These are phyloP conservation scores for Neurospora crassa DNA, from an alignment of 2,329 filamentous ascomycete genomes.

Conservation along the genomic window DNA sequence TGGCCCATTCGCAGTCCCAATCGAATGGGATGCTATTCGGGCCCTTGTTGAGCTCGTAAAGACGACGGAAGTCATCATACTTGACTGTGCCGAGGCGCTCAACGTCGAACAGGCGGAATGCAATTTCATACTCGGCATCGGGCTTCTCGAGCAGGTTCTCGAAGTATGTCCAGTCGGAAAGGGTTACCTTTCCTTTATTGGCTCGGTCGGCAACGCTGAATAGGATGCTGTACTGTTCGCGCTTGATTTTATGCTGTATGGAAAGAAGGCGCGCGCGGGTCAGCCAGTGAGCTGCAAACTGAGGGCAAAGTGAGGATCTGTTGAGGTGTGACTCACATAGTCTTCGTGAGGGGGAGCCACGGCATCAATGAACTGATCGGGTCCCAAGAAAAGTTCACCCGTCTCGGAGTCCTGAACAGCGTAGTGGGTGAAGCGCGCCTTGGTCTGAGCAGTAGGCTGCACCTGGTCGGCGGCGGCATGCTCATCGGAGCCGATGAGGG, in stretches of 20 bases:
- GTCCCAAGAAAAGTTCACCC: conserved; percentile 71
- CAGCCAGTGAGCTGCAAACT: conserved; percentile 1
- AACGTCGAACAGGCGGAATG: conserved; percentile 90
- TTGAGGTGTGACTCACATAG: conserved; percentile 62
- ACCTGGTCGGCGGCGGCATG: conserved; percentile 33
- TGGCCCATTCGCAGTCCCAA: conserved; percentile 95
- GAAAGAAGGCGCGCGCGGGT: not conserved
- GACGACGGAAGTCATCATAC: conserved; percentile 75
- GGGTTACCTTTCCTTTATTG: conserved; percentile 59
- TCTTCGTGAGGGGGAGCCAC: conserved; percentile 81
- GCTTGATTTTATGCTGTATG: conserved; percentile 87
- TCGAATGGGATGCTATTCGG: conserved; percentile 81
- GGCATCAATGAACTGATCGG: conserved; percentile 83
- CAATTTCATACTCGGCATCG: conserved; percentile 97
- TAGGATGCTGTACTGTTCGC: conserved; percentile 89
- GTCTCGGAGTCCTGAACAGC: conserved; percentile 65
- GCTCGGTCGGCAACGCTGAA: conserved; percentile 84
- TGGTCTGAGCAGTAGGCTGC: conserved; percentile 64
- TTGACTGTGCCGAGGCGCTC: conserved; percentile 77
- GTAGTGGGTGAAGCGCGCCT: conserved; percentile 65
- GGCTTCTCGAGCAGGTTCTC: conserved; percentile 89
- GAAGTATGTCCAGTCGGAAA: conserved; percentile 86
- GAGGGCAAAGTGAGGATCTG: conserved; percentile 46
- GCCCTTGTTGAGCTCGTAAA: conserved; percentile 87
- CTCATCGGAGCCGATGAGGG: conserved; percentile 52